These are phyloP conservation scores for Carallia brachiata DNA, from an alignment of 345 rosid genomes.

Conservation along the genomic window DNA sequence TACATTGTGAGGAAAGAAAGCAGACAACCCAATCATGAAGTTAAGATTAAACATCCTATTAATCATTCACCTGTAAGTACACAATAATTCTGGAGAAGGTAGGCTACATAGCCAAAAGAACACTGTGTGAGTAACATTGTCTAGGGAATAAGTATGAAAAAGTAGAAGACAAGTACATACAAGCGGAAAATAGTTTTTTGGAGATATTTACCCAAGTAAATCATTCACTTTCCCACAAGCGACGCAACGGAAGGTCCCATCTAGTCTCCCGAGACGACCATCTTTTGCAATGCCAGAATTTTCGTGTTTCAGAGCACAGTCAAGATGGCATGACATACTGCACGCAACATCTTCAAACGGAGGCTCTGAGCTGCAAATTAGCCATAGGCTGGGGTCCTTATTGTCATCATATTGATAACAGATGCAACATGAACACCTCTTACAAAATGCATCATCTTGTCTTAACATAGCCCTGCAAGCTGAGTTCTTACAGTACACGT, in stretches of 20 bases:
- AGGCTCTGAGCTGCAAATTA: slow-evolving; percentile 66
- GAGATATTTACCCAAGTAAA: slow-evolving; percentile 64
- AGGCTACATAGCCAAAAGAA: no score
- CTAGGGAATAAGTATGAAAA: no score
- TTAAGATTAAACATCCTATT: no score
- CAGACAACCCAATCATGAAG: no score
- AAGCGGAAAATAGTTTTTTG: neutral
- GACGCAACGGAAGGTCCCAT: slow-evolving; percentile 69
- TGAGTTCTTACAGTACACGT: slow-evolving; percentile 65
- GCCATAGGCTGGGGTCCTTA: slow-evolving; percentile 94
- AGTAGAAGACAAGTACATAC: neutral
- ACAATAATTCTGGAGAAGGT: no score
- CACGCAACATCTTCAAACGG: slow-evolving; percentile 62
- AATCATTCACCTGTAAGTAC: no score
- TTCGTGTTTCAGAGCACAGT: slow-evolving; percentile 71
- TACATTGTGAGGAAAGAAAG: no score
- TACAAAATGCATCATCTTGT: slow-evolving; percentile 64
- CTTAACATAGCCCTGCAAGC: slow-evolving; percentile 77
- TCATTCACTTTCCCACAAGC: slow-evolving; percentile 78
- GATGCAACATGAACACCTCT: slow-evolving; percentile 86
- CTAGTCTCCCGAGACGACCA: slow-evolving; percentile 42
- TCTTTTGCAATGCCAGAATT: slow-evolving; percentile 58
- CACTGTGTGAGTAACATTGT: no score
- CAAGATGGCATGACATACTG: slow-evolving; percentile 85
- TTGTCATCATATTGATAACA: slow-evolving; percentile 81